phyloP scores from a whole-genome alignment of 75 land plant species.

The Sequoiadendron giganteum region DNA sequence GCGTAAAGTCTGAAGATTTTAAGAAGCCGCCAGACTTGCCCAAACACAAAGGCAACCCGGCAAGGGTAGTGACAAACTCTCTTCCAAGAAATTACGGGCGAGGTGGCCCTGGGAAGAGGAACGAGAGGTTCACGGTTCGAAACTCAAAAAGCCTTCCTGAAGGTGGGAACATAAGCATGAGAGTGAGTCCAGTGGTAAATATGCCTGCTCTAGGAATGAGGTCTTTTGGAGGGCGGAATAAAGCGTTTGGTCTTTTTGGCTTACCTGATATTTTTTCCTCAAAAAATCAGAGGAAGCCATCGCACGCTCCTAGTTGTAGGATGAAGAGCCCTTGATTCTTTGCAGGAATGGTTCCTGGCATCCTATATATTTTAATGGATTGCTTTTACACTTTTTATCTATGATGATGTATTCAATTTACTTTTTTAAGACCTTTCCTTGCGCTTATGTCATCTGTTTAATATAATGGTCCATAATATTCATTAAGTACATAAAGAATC shows the following conservation, averaged over 20 bases:
- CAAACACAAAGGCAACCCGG: not conserved
- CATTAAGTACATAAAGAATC: too few species aligned
- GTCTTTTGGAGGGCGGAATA: not conserved
- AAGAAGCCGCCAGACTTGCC: not conserved
- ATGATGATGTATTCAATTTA: too few species aligned
- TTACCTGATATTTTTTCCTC: not conserved
- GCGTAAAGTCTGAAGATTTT: not conserved
- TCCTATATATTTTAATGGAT: too few species aligned
- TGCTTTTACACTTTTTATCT: too few species aligned
- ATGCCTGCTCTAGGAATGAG: not conserved
- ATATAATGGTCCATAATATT: too few species aligned
- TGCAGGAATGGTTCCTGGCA: too few species aligned
- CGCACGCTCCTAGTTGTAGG: too few species aligned
- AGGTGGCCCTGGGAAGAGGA: not conserved
- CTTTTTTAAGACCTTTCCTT: too few species aligned
- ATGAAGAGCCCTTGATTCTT: too few species aligned
- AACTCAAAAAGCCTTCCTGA: not conserved
- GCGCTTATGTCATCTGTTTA: too few species aligned
- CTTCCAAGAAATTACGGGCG: not conserved
- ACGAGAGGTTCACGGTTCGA: constrained; percentile 4
- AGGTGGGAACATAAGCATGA: not conserved
- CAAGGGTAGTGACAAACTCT: not conserved
- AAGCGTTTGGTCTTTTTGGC: not conserved
- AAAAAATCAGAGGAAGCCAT: too few species aligned
- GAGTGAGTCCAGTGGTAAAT: not conserved